Conservation (phyloP, 352 stramenopile species). For the Pythium phragmitis region DNA sequence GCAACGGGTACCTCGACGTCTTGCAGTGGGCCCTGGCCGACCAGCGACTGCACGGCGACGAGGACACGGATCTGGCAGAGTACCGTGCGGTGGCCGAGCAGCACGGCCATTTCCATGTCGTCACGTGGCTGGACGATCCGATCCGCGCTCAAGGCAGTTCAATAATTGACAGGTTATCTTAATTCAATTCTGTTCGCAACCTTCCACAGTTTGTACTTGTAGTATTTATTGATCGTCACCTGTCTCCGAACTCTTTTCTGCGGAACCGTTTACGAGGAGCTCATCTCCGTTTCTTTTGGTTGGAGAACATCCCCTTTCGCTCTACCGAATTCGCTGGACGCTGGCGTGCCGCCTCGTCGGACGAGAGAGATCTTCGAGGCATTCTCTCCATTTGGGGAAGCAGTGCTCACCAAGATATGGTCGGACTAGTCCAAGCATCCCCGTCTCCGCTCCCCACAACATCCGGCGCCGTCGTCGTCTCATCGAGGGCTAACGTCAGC, state of each 20-base stretch:
- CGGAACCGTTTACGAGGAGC: neutral
- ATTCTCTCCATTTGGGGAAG: too few relatives aligned
- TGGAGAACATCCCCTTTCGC: neutral
- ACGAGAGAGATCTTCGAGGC: too few relatives aligned
- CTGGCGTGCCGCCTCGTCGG: neutral
- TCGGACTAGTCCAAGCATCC: too few relatives aligned
- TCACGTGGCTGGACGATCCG: slow-evolving; percentile 12
- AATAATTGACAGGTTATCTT: neutral
- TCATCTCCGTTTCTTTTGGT: neutral
- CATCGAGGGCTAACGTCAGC: neutral
- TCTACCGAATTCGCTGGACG: too few relatives aligned
- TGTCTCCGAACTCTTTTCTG: neutral
- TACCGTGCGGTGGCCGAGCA: slow-evolving; percentile 12
- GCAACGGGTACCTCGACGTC: slow-evolving; percentile 11
- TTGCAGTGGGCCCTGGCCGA: slow-evolving; percentile 9
- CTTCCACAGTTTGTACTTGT: neutral
- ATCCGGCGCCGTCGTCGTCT: too few relatives aligned
- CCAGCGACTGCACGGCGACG: neutral
- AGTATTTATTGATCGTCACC: neutral
- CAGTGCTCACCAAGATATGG: too few relatives aligned
- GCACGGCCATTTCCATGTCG: slow-evolving; percentile 21
- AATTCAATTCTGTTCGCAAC: neutral
- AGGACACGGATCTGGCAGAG: neutral
- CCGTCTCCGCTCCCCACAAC: too few relatives aligned
- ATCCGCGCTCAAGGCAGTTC: neutral